Evolutionary conservation across 768 basidiomycete genomes (phyloP), one percentile per base, ranked within the genome.

Genomic region (Mycena vulgaris): DNA sequence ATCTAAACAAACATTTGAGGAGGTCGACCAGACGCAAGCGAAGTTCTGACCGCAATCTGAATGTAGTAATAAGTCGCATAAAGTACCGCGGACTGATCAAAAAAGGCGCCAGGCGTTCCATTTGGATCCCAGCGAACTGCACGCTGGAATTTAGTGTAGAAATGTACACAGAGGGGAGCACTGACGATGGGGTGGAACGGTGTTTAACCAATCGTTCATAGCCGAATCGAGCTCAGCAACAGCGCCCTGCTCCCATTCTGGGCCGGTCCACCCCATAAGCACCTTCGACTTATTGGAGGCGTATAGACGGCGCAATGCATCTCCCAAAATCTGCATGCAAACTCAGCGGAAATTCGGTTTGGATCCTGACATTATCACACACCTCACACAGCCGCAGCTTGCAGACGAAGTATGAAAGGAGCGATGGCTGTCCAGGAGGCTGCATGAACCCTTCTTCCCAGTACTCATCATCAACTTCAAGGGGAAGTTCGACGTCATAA

Each of bases 381-480:
- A 88, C 85, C 59, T 85, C 82, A 51, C 78, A 79, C 2, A 89
- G 78, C 45, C 82, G 82, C 33, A 84, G 72, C 5, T 77, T 71
- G 47, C 77, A 79, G 53, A 83, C 78, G 65, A 86, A 84, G 57
- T 79, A 84, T 1, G 85, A 64, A 3, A 86, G 70, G 19, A 69
- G 71, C 9, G 83, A 81, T 0, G 83, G 82, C 66, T 78, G 81
- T 13, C 76, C 80, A 4, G 79, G 73, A 1, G 89, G 89, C 75
- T 89, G 88, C 49, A 82, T 80, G 76, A 86, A 88, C 17, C 71
- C 84, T 85, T 64, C 76, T 11, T 79, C 80, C 89, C 89, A 91
- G 60, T 86, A 90, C 49, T 90, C 89, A 73, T 91, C 90, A 65
- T 83, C 80, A 66, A 80, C 78, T 70, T 90, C 87, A n/a, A 87